phyloP scores from a whole-genome alignment of 163 green algal genomes.

The Scenedesmus sp. region DNA sequence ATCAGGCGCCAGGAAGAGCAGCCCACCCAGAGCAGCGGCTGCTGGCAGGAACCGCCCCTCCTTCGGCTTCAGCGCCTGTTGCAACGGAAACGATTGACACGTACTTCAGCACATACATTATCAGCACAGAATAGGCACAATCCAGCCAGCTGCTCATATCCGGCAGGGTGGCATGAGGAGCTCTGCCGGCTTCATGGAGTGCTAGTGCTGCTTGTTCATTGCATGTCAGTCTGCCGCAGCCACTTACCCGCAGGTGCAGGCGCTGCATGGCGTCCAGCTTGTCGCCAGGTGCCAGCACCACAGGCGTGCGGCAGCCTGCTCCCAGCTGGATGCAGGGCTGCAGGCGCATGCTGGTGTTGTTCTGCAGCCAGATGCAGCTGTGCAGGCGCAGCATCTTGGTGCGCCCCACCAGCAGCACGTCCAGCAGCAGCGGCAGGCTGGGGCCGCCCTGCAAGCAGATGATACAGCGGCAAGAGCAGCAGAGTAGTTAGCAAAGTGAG shows the following conservation, averaged over 20 bases:
- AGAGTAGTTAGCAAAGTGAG: neutral
- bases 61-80: constrained; percentile 38
- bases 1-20: constrained; percentile 77
- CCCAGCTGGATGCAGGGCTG: constrained; percentile 61
- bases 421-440: constrained; percentile 71
- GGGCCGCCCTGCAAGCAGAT: neutral
- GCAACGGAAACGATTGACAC: neutral
- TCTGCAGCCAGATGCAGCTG: constrained; percentile 81
- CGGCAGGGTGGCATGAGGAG: too few species aligned
- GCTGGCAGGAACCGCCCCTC: constrained; percentile 83
- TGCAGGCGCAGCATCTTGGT: constrained; percentile 89
- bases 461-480: neutral
- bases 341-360: constrained; percentile 74
- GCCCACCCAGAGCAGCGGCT: constrained; percentile 78
- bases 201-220: neutral
- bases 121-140: too few species aligned
- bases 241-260: constrained; percentile 68
- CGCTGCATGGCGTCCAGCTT: constrained; percentile 56
- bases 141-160: too few species aligned
- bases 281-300: constrained; percentile 52
- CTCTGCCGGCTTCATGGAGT: too few species aligned
- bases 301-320: neutral
- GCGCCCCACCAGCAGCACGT: constrained; percentile 86
- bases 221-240: neutral
- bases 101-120: neutral